phyloP scores from a whole-genome alignment of 2,329 filamentous ascomycete genomes.

The Fusarium sterilihyphosum region DNA sequence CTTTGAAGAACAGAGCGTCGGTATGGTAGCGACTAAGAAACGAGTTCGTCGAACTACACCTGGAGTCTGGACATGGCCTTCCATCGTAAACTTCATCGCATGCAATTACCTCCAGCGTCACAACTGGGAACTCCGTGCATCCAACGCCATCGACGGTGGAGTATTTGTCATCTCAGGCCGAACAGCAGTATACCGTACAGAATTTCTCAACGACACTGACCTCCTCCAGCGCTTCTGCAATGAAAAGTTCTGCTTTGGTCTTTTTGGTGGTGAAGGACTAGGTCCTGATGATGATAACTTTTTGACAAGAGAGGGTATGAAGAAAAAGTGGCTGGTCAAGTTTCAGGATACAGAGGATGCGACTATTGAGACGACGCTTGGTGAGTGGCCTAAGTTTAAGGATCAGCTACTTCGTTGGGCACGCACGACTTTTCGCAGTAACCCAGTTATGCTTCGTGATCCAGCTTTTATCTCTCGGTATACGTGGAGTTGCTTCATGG shows the following conservation, averaged over 20 bases:
- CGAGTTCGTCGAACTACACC: constrained; percentile 54
- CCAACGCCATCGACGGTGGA: constrained; percentile 66
- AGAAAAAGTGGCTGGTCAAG: constrained; percentile 60
- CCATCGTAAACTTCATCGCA: constrained; percentile 65
- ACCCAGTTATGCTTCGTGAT: constrained; percentile 60
- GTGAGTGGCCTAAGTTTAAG: constrained; percentile 59
- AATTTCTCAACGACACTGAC: constrained; percentile 55
- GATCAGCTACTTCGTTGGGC: constrained; percentile 66
- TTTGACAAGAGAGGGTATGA: constrained; percentile 63
- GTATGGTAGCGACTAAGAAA: constrained; percentile 67
- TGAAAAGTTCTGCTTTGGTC: constrained; percentile 60
- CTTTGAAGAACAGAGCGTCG: constrained; percentile 58
- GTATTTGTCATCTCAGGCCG: constrained; percentile 68
- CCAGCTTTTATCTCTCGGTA: constrained; percentile 41
- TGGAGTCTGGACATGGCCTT: constrained; percentile 42
- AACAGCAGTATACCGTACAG: constrained; percentile 61
- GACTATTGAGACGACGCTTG: constrained; percentile 63
- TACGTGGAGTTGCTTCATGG: constrained; percentile 63
- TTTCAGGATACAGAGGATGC: constrained; percentile 63
- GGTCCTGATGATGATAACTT: constrained; percentile 70
- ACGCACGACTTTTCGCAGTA: constrained; percentile 67
- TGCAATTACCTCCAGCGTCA: constrained; percentile 69
- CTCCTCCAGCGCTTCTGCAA: constrained; percentile 58
- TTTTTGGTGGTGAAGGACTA: constrained; percentile 51
- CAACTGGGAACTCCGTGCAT: constrained; percentile 68